These are phyloP conservation scores for Eucalyptus guilfoylei DNA, from an alignment of 345 rosid species.

Conservation along the genomic window DNA sequence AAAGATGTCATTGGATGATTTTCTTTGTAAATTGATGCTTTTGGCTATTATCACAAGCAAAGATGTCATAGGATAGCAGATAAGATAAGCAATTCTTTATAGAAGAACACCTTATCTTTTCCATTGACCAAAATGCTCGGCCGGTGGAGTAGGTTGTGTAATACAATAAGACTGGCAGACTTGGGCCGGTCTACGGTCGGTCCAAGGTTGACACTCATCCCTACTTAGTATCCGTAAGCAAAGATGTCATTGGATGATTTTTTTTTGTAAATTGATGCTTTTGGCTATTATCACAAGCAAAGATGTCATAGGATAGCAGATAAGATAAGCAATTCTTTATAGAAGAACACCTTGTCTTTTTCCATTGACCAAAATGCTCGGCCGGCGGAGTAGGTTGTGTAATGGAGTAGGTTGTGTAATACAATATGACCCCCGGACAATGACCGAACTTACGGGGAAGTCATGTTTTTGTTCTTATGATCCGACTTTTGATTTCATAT, in stretches of 20 bases:
- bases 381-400: background rate
- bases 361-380: background rate
- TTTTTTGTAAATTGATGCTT: background rate
- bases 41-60: background rate
- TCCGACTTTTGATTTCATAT: background rate
- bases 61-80: background rate
- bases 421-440: background rate
- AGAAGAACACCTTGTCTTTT: background rate
- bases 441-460: background rate
- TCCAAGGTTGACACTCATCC: too few species aligned
- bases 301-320: background rate
- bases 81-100: background rate
- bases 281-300: background rate
- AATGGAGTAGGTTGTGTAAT: background rate
- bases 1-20: background rate
- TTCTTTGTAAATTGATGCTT: background rate
- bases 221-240: background rate
- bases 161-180: fast-evolving
- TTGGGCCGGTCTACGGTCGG: too few species aligned
- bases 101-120: background rate
- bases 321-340: background rate
- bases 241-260: background rate
- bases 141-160: background rate
- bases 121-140: background rate
- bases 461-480: background rate